Evolutionary conservation across 345 rosid genomes (phyloP), one percentile per base, ranked within the genome.

Genomic region (Salix brachista): DNA sequence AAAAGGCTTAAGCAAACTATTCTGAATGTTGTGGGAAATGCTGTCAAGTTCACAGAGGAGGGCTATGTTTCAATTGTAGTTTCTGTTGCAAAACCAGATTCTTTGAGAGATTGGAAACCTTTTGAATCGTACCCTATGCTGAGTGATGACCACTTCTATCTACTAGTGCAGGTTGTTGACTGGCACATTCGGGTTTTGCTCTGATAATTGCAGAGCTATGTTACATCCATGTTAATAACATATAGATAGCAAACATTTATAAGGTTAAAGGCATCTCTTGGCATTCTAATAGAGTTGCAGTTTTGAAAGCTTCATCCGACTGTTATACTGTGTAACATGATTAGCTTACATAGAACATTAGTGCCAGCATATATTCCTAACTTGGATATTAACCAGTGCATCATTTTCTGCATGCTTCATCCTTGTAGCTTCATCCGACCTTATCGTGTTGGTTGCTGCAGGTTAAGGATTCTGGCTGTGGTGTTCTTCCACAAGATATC

Each of bases 391-490:
- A 26, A 16, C 46, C 54, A 52, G 21, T 18, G 26, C 28, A 34
- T 54, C 23, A 21, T 65, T 23, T 30, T 14, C 8, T n/a, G 17
- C 26, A 50, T 61, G 64, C 32, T 19, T 61, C 61, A 1, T 28
- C 25, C 60, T 19, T 10, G 61, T 60, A n/a, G n/a, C n/a, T n/a
- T n/a, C n/a, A n/a, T n/a, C n/a, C n/a, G 39, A 73, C 54, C 30
- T 65, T 65, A 37, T 77, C n/a, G n/a, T 65, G 65, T 75, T 71
- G 62, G 72, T 36, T 60, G 34, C 25, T 46, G 65, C 86, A 94
- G 97, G 97, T 93, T 62, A 91, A 85, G 83, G 99, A 95, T 83
- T 83, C 97, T 60, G 99, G 99, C 54, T 89, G 96, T 78, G 98
- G 99, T 28, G 78, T 95, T 79, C 86, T 69, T 54, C 88, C 89